A percentile compares a stretch with the other conserved stretches of the same genome.
Conservation (phyloP, 768 basidiomycete species). For the Pulveroboletus sp. region DNA sequence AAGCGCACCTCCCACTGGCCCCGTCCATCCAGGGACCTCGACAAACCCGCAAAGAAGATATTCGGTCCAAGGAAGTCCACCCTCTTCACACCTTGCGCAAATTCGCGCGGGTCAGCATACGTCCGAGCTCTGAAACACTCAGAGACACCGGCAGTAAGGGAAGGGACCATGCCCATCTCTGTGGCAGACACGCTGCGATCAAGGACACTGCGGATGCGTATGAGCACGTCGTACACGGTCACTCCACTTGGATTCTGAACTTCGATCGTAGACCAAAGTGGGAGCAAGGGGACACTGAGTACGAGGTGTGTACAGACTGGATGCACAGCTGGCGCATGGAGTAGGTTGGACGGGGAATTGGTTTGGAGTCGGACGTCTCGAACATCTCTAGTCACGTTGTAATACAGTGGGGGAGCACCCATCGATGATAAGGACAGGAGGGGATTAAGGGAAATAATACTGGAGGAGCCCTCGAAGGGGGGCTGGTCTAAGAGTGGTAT, state of each 20-base stretch:
- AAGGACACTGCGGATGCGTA: constrained; percentile 25
- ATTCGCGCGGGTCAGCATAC: constrained; percentile 31
- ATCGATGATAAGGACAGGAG: constrained; percentile 18
- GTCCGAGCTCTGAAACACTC: constrained; percentile 29
- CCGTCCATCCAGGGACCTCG: constrained; percentile 21
- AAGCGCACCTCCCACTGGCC: constrained; percentile 30
- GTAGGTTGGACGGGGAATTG: constrained; percentile 12
- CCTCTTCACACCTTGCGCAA: constrained; percentile 36
- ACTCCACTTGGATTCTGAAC: constrained; percentile 26
- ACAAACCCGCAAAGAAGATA: constrained; percentile 30
- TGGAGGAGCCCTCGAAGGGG: constrained; percentile 8
- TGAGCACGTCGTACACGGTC: constrained; percentile 27
- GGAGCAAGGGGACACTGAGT: constrained; percentile 20
- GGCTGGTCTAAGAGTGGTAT: constrained; percentile 9
- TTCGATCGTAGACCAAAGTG: constrained; percentile 28
- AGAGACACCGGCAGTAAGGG: constrained; percentile 17
- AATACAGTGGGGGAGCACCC: constrained; percentile 16
- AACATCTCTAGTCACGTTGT: constrained; percentile 25
- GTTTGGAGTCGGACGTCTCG: constrained; percentile 18
- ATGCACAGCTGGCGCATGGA: constrained; percentile 22
- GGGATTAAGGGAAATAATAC: constrained; percentile 22
- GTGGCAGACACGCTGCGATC: constrained; percentile 20
- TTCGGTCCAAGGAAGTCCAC: constrained; percentile 35
- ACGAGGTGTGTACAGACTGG: constrained; percentile 14
- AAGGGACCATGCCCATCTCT: constrained; percentile 27